Evolutionary conservation across 1,284 basidiomycete genomes (phyloP).

Genomic region (Uromyces viciae-fabae): DNA sequence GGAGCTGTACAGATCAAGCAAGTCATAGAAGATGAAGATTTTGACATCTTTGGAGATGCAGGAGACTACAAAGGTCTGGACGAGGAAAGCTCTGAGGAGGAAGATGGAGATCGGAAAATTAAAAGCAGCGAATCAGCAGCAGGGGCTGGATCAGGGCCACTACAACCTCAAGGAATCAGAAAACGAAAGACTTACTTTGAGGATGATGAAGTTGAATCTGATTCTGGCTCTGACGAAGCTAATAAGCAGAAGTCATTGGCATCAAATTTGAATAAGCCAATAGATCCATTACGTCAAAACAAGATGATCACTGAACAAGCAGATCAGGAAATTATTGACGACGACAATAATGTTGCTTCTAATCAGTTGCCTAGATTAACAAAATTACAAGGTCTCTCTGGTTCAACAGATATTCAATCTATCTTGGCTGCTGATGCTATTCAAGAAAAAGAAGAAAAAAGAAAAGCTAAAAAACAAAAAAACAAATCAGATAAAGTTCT

Average conservation of each 20-base stretch:
- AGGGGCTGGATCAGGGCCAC: not conserved
- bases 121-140: not conserved
- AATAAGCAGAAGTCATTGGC: not conserved
- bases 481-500: constrained; percentile 39
- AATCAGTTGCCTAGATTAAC: not conserved
- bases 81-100: constrained; percentile 31
- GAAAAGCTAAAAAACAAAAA: constrained; percentile 44
- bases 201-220: constrained; percentile 24
- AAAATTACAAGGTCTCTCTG: constrained; percentile 42
- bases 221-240: not conserved
- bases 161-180: not conserved
- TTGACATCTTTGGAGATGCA: constrained; percentile 43
- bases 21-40: constrained; percentile 28
- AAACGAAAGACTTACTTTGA: constrained; percentile 44
- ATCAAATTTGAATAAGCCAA: not conserved
- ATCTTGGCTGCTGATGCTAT: constrained; percentile 39
- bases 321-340: not conserved
- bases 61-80: constrained; percentile 44
- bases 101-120: not conserved
- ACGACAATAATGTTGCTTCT: not conserved
- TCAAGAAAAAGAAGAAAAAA: constrained; percentile 45
- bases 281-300: not conserved
- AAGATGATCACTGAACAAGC: not conserved
- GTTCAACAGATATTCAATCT: constrained; percentile 37
- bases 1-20: not conserved